A percentile compares a stretch with the other conserved stretches of the same genome.
phyloP scores from a whole-genome alignment of 1,139 yeast genomes.

The Protomyces lactucae-debilis region DNA sequence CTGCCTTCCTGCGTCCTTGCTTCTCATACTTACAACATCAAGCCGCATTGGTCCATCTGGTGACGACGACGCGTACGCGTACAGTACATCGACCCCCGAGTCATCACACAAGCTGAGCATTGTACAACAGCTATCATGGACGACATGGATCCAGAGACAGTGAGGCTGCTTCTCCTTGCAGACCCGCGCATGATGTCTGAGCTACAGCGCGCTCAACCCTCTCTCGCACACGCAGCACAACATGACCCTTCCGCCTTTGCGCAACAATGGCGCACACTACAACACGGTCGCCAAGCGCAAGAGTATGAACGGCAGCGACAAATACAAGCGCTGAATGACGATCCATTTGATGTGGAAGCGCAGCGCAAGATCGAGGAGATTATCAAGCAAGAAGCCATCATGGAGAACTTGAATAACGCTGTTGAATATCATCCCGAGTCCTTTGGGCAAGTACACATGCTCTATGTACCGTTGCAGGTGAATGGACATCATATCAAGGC shows the following conservation, averaged over 20 bases:
- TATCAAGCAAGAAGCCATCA: slow-evolving; percentile 60
- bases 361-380: slow-evolving; percentile 64
- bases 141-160: slow-evolving; percentile 35
- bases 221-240: slow-evolving; percentile 38
- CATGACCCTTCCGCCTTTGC: slow-evolving; percentile 36
- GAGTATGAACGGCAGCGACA: slow-evolving; percentile 18
- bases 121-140: background rate
- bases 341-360: slow-evolving; percentile 71
- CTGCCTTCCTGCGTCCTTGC: too few species aligned
- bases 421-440: slow-evolving; percentile 84
- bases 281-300: slow-evolving; percentile 7
- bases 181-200: slow-evolving; percentile 24
- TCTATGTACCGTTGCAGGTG: slow-evolving; percentile 69
- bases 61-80: too few species aligned
- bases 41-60: too few species aligned
- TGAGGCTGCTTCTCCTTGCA: slow-evolving; percentile 39
- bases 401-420: slow-evolving; percentile 73
- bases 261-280: slow-evolving; percentile 5
- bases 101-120: too few species aligned
- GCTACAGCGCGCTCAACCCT: slow-evolving; percentile 17
- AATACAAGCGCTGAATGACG: slow-evolving; percentile 43
- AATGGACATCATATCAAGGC: slow-evolving; percentile 82
- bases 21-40: too few species aligned
- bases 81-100: too few species aligned
- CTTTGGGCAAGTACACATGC: slow-evolving; percentile 76